phyloP scores from a whole-genome alignment of 106 monocot species.

The Dioscorea zingiberensis region DNA sequence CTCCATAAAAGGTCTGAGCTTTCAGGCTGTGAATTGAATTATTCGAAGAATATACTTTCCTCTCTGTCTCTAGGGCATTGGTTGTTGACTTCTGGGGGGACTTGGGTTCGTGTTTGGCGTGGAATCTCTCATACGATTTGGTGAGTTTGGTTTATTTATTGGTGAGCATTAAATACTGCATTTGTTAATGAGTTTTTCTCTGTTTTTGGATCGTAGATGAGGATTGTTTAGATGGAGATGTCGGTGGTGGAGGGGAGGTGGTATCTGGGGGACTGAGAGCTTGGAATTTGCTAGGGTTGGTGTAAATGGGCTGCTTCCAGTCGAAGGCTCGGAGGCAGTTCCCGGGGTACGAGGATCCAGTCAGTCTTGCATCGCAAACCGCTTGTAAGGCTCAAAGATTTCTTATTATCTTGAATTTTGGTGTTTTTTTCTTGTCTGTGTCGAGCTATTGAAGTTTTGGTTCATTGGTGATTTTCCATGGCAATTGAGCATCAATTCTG shows the following conservation, averaged over 20 bases:
- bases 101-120: neutral
- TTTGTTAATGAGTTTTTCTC: neutral
- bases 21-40: too few relatives aligned
- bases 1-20: too few relatives aligned
- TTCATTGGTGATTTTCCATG: too few relatives aligned
- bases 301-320: constrained; percentile 2
- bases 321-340: neutral
- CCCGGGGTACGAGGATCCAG: neutral
- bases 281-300: neutral
- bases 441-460: too few relatives aligned
- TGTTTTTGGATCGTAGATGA: neutral
- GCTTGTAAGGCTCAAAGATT: neutral
- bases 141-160: neutral
- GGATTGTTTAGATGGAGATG: neutral
- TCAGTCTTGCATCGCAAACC: neutral
- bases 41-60: too few relatives aligned
- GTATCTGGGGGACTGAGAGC: neutral
- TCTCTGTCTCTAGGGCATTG: too few relatives aligned
- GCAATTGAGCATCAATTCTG: too few relatives aligned
- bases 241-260: neutral
- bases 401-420: too few relatives aligned
- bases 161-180: neutral
- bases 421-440: neutral
- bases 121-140: too few relatives aligned
- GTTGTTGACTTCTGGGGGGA: too few relatives aligned